Evolutionary conservation across 129 eudicot genomes (phyloP).

Genomic region (Sambucus nigra): DNA sequence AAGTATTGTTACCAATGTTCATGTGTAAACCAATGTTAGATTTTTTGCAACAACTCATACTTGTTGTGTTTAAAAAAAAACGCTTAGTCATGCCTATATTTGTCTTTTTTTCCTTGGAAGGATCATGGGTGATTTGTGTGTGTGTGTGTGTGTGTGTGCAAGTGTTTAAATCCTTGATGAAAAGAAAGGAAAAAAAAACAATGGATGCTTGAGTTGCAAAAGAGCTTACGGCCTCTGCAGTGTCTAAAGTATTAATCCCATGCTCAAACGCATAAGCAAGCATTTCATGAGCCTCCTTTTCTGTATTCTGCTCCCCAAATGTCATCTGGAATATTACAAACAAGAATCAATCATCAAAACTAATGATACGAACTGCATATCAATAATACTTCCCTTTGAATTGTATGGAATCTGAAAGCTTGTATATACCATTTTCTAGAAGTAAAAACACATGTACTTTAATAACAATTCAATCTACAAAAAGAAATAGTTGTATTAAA

Average conservation of each 20-base stretch:
- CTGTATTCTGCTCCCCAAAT: slow-evolving; percentile 93
- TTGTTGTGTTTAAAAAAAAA: too few relatives aligned
- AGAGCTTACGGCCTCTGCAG: slow-evolving; percentile 70
- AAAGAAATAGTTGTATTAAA: not conserved
- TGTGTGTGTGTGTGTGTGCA: not conserved
- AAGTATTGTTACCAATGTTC: too few relatives aligned
- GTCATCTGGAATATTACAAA: slow-evolving; percentile 58
- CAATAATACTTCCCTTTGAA: not conserved
- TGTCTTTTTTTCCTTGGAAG: too few relatives aligned
- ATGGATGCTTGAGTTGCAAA: slow-evolving; percentile 6
- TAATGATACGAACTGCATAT: not conserved
- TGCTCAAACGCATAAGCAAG: slow-evolving; percentile 68
- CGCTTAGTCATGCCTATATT: too few relatives aligned
- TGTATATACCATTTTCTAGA: slow-evolving; percentile 4
- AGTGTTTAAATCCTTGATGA: slow-evolving; percentile 2
- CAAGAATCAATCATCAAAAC: slow-evolving; percentile 13
- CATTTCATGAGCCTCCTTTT: slow-evolving; percentile 90
- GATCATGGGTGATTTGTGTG: too few relatives aligned
- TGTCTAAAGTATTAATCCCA: slow-evolving; percentile 79
- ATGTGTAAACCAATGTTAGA: too few relatives aligned
- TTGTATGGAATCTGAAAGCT: slow-evolving; percentile 6
- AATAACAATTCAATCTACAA: not conserved
- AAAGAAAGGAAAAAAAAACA: slow-evolving; percentile 3
- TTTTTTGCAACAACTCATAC: too few relatives aligned
- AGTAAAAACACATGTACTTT: slow-evolving; percentile 7